Evolutionary conservation across 2,329 filamentous ascomycete species (phyloP), one percentile per base, ranked within the genome.

Genomic region (Penicillium sp.): DNA sequence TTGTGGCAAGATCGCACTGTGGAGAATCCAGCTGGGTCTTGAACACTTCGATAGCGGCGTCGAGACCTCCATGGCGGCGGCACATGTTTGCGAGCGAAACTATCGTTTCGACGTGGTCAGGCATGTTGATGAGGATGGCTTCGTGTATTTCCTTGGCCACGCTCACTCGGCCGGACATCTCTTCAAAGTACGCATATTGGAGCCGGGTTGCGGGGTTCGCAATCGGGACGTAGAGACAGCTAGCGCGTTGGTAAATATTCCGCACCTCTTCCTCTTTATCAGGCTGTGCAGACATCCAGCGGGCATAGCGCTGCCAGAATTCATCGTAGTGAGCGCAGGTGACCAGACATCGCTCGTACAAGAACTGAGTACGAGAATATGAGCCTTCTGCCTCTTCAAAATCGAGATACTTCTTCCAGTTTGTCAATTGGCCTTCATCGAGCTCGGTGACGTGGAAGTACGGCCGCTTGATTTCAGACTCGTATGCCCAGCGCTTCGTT

Each of bases 371-470:
- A 62, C 95, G 87, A 15, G 83, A 78, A 67, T 88, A 92, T 66
- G 93, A 88, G 56, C 91, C 92, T 76, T 97, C 90, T 0, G 85
- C 80, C 79, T 99, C 95, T 75, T 99, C 95, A 70, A 96, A 98
- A 74, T 98, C 94, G 49, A 99, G 86, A 71, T 98, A 99, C 73
- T 96, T 96, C 71, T 91, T 88, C 95, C 95, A 99, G 77, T 97
- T 97, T 44, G 82, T 83, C 19, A 99, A 81, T 73, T 99, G 92
- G 8, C 86, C 81, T 64, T 95, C 89, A 69, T 97, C 93, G 8
- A 99, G 85, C 73, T 97, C 92, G 1, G 92, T 97, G 31, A 97
- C 92, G 73, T 97, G 94, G 81, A 97, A 99, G 76, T 98, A 99
- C 0, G 93, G 93, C 1, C 95, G 88, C 81, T 97, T 98, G 72